These are phyloP conservation scores for Pseudotsuga menziesii DNA, from an alignment of 75 land plant genomes.

Conservation along the genomic window DNA sequence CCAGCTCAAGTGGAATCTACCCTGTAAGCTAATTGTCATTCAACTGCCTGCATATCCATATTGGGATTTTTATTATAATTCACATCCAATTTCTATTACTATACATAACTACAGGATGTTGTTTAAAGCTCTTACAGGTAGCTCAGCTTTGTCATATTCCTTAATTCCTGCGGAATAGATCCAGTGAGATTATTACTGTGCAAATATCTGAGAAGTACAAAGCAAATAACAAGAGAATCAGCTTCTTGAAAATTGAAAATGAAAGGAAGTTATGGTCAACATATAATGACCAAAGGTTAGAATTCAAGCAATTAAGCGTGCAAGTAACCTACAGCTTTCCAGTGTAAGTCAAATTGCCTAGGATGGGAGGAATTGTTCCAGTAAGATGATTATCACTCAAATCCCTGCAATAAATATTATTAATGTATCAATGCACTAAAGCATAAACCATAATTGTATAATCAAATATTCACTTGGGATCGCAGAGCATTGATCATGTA, in stretches of 20 bases:
- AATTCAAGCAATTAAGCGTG: not conserved
- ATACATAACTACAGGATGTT: too few relatives aligned
- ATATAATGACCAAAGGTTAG: not conserved
- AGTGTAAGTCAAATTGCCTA: conserved; percentile 84
- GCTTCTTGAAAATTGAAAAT: not conserved
- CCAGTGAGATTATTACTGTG: too few relatives aligned
- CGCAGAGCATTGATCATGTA: not conserved
- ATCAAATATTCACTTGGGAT: not conserved
- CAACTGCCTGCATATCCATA: too few relatives aligned
- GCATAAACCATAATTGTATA: not conserved
- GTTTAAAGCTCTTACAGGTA: too few relatives aligned
- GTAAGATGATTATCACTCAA: conserved; percentile 72
- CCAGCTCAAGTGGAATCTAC: too few relatives aligned
- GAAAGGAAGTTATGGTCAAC: not conserved
- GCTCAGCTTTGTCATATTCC: too few relatives aligned
- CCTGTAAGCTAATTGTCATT: too few relatives aligned
- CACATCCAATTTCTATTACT: too few relatives aligned
- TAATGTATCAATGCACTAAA: not conserved
- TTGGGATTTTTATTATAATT: too few relatives aligned
- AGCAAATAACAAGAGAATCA: not conserved
- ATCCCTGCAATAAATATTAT: conserved; percentile 54
- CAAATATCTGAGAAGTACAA: not conserved
- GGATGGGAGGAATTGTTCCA: conserved; percentile 85
- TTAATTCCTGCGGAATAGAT: too few relatives aligned
- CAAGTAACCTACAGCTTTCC: conserved; percentile 70